Base-by-base conservation (phyloP, 2,329 filamentous ascomycete species). In the Ceratocystiopsis sp. region DNA sequence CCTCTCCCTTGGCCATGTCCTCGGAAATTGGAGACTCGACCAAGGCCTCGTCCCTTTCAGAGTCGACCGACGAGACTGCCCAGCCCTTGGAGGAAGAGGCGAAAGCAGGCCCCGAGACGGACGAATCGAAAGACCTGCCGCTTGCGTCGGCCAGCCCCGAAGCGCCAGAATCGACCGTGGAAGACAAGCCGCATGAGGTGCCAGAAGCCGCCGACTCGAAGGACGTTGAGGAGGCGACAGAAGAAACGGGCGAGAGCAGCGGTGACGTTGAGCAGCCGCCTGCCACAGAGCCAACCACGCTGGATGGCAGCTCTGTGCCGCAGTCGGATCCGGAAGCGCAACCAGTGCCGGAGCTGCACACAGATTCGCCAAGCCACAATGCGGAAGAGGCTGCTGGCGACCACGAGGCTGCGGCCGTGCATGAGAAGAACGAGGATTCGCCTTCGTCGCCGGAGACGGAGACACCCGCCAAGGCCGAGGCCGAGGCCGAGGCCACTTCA, bases 41-140 rank as follows among this genome's bases (percentile, higher is more conserved):
- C 8, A 73, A 71, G 50, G 75, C 75, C 4, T 79, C 74, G 0
- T 79, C 75, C 0, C 54, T 79, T 11, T 78, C 74, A 7, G 75
- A 77, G 47, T 72, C 69, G 2, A 78, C 74, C 2, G 69, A 78
- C 46, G 73, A 75, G 52, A 77, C 73, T 5, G 56, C 73, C 2
- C 63, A 66, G 14, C 38, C 35, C 16, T 25, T 40, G 15, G 35
- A 43, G 4, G 39, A 45, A 2, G 25, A 29, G 25, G 25, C 25
- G 5, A 29, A 29, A 8, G 25, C 2, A 10, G 25, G 25, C 25
- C 9, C 25, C 25, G 25, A 29, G 6, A 10, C 25, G 25, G 25
- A 29, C 10, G 25, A 29, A 8, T 8, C 25, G 5, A 11, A 29
- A 29, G 25, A 29, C 10, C 25, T 29, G 25, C 25, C 6, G 9